Evolutionary conservation across 148 eudicot species (phyloP).

Genomic region (Vaccinium myrtillus): DNA sequence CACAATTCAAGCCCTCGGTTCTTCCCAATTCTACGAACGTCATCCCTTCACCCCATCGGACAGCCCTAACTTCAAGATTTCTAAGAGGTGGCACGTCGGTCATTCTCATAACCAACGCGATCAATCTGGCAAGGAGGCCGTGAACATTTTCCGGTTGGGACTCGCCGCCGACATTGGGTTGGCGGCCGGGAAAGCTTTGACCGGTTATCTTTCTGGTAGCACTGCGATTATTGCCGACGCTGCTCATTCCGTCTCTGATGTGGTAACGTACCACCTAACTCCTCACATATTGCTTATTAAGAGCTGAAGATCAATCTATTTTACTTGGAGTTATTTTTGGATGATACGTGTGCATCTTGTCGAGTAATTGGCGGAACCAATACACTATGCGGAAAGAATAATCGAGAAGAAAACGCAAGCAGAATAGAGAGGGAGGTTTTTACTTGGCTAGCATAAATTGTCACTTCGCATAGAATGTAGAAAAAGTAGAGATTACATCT

Average conservation of each 20-base stretch:
- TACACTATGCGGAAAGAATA: too few species aligned
- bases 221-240: conserved; percentile 98
- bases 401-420: too few species aligned
- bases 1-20: conserved; percentile 23
- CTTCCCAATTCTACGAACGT: conserved; percentile 32
- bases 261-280: conserved; percentile 39
- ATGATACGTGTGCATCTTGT: too few species aligned
- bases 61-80: conserved; percentile 35
- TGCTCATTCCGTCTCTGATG: conserved; percentile 95
- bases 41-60: conserved; percentile 16
- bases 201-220: conserved; percentile 88
- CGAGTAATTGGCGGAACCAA: too few species aligned
- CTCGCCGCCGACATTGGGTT: conserved; percentile 84
- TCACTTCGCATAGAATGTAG: too few species aligned
- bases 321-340: not conserved
- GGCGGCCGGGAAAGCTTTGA: conserved; percentile 72
- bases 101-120: conserved; percentile 48
- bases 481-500: too few species aligned
- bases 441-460: too few species aligned
- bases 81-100: conserved; percentile 73
- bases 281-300: not conserved
- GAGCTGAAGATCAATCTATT: not conserved
- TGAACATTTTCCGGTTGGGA: conserved; percentile 76
- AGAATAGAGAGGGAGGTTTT: too few species aligned
- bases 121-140: conserved; percentile 45